Base-by-base conservation (phyloP, 2,329 filamentous ascomycete species). In the Nigrospora osmanthi region DNA sequence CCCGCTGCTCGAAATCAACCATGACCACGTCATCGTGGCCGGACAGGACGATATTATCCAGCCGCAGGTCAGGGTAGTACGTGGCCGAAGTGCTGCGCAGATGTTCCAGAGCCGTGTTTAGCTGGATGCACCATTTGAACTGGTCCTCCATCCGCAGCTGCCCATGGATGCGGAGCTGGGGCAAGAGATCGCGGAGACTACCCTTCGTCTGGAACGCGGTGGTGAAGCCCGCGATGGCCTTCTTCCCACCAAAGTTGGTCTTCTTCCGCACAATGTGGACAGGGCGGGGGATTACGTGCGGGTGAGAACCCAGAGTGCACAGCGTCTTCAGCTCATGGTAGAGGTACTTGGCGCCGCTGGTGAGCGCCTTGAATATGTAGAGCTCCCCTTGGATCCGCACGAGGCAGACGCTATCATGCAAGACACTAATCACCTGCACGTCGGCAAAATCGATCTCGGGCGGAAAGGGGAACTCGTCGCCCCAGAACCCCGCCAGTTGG, bases 1-100 rank as follows among this genome's bases (percentile, higher is more conserved):
- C 78, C 31, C 78, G 70, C 57, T 81, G 78, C 58, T 82, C 78
- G 53, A 82, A 80, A 49, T 82, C 78, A 5, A 81, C 69, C 69
- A 82, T 73, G 53, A 81, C 56, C 11, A 71, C 60, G 44, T 79
- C 67, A 16, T 62, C 63, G 1, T 61, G 52, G 17, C 64, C 63
- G 1, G 74, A 72, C 13, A 80, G 59, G 3, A 81, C 71, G 32
- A 81, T 65, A 51, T 81, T 81, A 57, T 81, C 78, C 5, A 81
- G 69, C 13, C 78, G 73, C 13, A 81, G 66, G 50, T 81, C 78
- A 2, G 77, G 74, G 50, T 81, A 81, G 54, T 75, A 80, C 19
- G 69, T 68, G 33, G 55, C 56, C 11, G 68, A 67, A 13, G 65
- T 62, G 39, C 65, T 58, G 40, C 69, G 70, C 38, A 78, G 62